Percentiles rank a stretch among this genome's conserved stretches.
Conservation (phyloP, 2,329 filamentous ascomycete genomes). For the Talaromyces sp. region DNA sequence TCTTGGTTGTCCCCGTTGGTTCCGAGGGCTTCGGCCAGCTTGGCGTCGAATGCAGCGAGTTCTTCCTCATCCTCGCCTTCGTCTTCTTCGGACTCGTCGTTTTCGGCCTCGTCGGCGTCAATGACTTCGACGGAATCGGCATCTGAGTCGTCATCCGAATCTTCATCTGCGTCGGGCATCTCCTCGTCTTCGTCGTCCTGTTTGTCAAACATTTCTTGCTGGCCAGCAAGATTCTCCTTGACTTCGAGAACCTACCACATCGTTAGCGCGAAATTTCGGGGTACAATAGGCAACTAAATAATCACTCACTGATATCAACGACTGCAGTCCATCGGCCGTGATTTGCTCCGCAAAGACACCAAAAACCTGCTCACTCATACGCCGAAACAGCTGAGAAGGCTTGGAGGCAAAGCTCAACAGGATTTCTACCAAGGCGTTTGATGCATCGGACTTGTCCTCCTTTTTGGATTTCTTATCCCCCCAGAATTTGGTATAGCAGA, state of each 20-base stretch:
- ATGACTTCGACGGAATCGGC: slow-evolving; percentile 17
- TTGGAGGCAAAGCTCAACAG: slow-evolving; percentile 84
- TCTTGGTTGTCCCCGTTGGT: slow-evolving; percentile 59
- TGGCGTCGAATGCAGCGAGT: slow-evolving; percentile 62
- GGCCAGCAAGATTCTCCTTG: slow-evolving; percentile 75
- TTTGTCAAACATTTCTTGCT: slow-evolving; percentile 78
- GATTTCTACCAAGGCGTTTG: slow-evolving; percentile 77
- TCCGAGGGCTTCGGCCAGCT: slow-evolving; percentile 71
- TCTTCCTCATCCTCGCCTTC: slow-evolving; percentile 49
- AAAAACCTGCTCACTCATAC: slow-evolving; percentile 84
- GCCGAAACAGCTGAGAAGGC: slow-evolving; percentile 75
- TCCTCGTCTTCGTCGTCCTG: slow-evolving; percentile 55
- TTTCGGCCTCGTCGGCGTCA: slow-evolving; percentile 23
- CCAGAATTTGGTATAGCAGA: slow-evolving; percentile 63
- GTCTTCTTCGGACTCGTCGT: slow-evolving; percentile 28
- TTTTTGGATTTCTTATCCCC: slow-evolving; percentile 48
- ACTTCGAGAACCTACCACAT: slow-evolving; percentile 64
- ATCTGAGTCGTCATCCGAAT: slow-evolving; percentile 28
- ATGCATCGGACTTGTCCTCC: slow-evolving; percentile 44
- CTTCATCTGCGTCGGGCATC: slow-evolving; percentile 41
- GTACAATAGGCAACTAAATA: background rate
- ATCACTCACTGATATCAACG: slow-evolving; percentile 44
- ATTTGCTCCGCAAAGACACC: slow-evolving; percentile 72
- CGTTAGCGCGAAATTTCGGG: background rate
- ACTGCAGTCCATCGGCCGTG: slow-evolving; percentile 65